A percentile compares a stretch with the other conserved stretches of the same genome.
Conservation (phyloP, 495 filamentous ascomycete genomes). For the Letharia lupina region DNA sequence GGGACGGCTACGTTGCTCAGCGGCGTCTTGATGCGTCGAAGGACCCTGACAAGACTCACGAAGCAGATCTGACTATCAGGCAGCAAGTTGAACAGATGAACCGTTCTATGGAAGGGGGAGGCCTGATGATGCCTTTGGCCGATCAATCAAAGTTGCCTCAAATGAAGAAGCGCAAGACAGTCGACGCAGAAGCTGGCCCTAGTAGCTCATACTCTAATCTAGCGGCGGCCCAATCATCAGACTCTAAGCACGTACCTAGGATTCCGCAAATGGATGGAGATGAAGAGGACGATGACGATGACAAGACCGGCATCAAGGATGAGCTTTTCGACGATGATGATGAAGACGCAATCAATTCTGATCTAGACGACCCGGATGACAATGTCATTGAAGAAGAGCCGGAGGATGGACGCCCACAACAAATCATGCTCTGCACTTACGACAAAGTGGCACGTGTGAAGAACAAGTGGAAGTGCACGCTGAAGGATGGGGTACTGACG, state of each 20-base stretch:
- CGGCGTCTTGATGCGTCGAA: constrained; percentile 42
- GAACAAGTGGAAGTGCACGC: constrained; percentile 99
- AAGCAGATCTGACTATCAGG: constrained; percentile 41
- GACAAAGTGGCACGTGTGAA: constrained; percentile 99
- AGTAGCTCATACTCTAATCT: constrained; percentile 11
- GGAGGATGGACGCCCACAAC: constrained; percentile 66
- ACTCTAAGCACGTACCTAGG: background rate
- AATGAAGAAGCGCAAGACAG: constrained; percentile 27
- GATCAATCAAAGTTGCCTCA: constrained; percentile 29
- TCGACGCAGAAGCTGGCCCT: constrained; percentile 23
- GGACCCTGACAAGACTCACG: constrained; percentile 3
- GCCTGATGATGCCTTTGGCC: constrained; percentile 62
- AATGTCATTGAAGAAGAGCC: constrained; percentile 65
- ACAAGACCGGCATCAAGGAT: constrained; percentile 40
- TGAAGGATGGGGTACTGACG: constrained; percentile 93
- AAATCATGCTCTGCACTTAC: constrained; percentile 97
- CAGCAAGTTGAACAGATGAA: constrained; percentile 60
- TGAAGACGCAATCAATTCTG: constrained; percentile 97
- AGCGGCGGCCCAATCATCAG: constrained; percentile 7
- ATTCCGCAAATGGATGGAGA: constrained; percentile 56
- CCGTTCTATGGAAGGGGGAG: constrained; percentile 66
- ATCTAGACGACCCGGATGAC: constrained; percentile 92
- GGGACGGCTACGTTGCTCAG: constrained; percentile 51
- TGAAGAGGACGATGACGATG: constrained; percentile 43
- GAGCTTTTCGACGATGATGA: constrained; percentile 41